These are phyloP conservation scores for Diaporthe batatas DNA, from an alignment of 2,329 filamentous ascomycete species.

Conservation along the genomic window DNA sequence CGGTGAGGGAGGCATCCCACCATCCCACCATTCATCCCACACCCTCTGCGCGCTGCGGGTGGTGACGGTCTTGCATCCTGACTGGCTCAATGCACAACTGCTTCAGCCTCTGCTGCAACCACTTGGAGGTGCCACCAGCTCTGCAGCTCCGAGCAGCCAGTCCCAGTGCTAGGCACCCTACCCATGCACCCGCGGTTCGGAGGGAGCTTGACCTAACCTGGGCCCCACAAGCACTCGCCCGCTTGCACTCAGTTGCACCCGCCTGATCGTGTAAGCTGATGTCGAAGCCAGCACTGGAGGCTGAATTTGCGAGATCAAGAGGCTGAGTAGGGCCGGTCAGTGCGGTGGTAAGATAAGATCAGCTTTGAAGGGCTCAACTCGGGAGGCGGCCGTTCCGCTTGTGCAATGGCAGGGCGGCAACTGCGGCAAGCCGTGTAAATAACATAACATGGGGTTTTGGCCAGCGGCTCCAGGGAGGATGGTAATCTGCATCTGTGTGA, in stretches of 20 bases:
- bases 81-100: slow-evolving; percentile 37
- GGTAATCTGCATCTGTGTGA: slow-evolving; percentile 37
- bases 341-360: slow-evolving; percentile 6
- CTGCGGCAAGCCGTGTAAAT: slow-evolving; percentile 20
- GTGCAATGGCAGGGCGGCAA: slow-evolving; percentile 23
- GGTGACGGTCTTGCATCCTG: slow-evolving; percentile 32
- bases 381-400: slow-evolving; percentile 26
- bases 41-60: slow-evolving; percentile 1
- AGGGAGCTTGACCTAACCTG: not conserved
- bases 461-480: slow-evolving; percentile 18
- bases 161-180: not conserved
- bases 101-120: slow-evolving; percentile 38
- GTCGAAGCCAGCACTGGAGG: slow-evolving; percentile 2
- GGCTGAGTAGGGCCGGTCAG: slow-evolving; percentile 15
- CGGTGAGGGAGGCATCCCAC: slow-evolving; percentile 36
- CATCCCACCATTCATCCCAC: slow-evolving; percentile 33
- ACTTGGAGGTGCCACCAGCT: slow-evolving; percentile 22
- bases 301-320: slow-evolving; percentile 12
- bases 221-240: slow-evolving; percentile 16
- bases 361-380: slow-evolving; percentile 9
- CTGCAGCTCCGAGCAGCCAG: slow-evolving; percentile 4
- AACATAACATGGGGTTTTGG: not conserved
- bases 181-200: not conserved
- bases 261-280: slow-evolving; percentile 24
- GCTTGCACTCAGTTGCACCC: slow-evolving; percentile 17